These are phyloP conservation scores for Acacia pycnantha DNA, from an alignment of 331 rosid genomes.

Conservation along the genomic window DNA sequence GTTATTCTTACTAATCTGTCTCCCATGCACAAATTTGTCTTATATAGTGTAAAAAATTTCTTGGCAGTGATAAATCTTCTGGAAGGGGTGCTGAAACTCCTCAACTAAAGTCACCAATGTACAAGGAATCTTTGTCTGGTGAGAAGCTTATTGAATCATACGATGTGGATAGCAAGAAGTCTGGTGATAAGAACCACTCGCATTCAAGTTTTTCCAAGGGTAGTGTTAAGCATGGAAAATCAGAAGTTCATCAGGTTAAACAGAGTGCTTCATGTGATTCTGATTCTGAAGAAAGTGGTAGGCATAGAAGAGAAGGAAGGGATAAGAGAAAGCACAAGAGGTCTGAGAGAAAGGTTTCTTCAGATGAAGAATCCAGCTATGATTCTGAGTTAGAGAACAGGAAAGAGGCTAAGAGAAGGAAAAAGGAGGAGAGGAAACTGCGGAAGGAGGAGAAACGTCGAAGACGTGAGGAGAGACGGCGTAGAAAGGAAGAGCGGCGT, in stretches of 20 bases:
- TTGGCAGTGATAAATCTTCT: constrained; percentile 56
- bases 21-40: constrained; percentile 24
- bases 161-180: constrained; percentile 44
- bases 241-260: constrained; percentile 37
- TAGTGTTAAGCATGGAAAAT: constrained; percentile 32
- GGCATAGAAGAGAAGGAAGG: constrained; percentile 53
- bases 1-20: constrained; percentile 7
- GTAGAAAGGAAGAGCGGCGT: constrained; percentile 72
- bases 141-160: constrained; percentile 48
- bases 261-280: constrained; percentile 48
- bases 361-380: constrained; percentile 65
- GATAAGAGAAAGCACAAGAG: constrained; percentile 74
- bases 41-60: constrained; percentile 26
- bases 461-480: constrained; percentile 73
- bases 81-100: constrained; percentile 46
- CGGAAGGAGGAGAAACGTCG: constrained; percentile 88
- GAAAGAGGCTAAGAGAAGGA: constrained; percentile 80
- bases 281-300: constrained; percentile 68
- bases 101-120: constrained; percentile 44
- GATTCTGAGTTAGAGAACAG: constrained; percentile 78
- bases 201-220: constrained; percentile 44
- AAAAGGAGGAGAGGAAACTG: constrained; percentile 77
- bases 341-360: constrained; percentile 68
- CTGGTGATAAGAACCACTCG: constrained; percentile 48
- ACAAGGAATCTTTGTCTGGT: constrained; percentile 42